Conservation (phyloP, 1,284 basidiomycete genomes). For the Lentinula novae-zelandiae region DNA sequence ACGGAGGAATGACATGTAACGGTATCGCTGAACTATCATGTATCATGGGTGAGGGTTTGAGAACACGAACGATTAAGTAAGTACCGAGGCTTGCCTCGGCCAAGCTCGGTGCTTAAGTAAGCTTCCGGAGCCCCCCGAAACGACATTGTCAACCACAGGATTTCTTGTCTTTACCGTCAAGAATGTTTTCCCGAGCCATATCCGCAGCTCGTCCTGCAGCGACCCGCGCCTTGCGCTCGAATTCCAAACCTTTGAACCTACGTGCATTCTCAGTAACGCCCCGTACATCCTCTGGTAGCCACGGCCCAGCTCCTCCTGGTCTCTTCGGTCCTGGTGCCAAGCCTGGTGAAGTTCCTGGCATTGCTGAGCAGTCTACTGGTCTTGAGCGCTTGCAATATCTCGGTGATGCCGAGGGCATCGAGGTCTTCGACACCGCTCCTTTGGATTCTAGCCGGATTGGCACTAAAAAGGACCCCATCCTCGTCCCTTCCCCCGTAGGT, state of each 20-base stretch:
- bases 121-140: neutral
- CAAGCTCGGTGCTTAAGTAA: neutral
- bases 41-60: too few relatives aligned
- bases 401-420: constrained; percentile 84
- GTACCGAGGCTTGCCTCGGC: neutral
- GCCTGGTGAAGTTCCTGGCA: constrained; percentile 76
- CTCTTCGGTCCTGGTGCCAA: constrained; percentile 75
- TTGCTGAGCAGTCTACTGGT: constrained; percentile 92
- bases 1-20: too few relatives aligned
- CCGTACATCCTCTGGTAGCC: constrained; percentile 42
- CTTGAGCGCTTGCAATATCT: constrained; percentile 93
- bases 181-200: constrained; percentile 16
- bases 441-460: constrained; percentile 86
- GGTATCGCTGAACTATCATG: too few relatives aligned
- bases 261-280: constrained; percentile 58
- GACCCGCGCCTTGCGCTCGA: constrained; percentile 12
- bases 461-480: constrained; percentile 85
- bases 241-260: constrained; percentile 24
- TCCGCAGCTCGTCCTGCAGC: constrained; percentile 15
- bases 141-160: too few relatives aligned
- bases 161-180: neutral
- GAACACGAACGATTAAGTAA: too few relatives aligned
- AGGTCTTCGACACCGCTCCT: constrained; percentile 89
- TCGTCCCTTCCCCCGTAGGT: constrained; percentile 85
- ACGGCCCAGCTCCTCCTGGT: constrained; percentile 58